A percentile compares a stretch with the other conserved stretches of the same genome.
These are phyloP conservation scores for Typha latifolia DNA, from an alignment of 176 grass and related monocot genomes.

Conservation along the genomic window DNA sequence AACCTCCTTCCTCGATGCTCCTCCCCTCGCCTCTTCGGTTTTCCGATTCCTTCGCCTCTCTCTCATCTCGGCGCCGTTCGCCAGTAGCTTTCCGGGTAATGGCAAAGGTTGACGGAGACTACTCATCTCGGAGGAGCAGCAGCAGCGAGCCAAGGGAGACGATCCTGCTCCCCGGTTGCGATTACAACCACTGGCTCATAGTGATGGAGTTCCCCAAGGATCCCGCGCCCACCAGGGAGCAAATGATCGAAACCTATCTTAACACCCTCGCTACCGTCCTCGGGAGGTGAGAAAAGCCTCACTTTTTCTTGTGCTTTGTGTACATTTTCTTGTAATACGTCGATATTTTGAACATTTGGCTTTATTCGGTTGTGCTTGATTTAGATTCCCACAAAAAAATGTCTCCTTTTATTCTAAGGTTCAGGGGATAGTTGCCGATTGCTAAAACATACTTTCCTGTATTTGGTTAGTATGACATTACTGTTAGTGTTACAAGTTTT, in stretches of 20 bases:
- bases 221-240: conserved; percentile 84
- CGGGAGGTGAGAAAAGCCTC: conserved; percentile 43
- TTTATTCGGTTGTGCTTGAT: neutral
- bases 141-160: conserved; percentile 59
- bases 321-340: neutral
- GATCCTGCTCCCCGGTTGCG: conserved; percentile 87
- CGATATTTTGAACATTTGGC: neutral
- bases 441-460: no score
- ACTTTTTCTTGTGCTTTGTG: neutral
- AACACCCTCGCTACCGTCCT: conserved; percentile 85
- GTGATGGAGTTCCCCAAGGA: conserved; percentile 99
- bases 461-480: no score
- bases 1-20: conserved; percentile 1
- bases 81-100: conserved; percentile 1
- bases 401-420: no score
- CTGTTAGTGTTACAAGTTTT: no score
- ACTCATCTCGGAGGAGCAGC: neutral
- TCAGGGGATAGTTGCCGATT: no score
- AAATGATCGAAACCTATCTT: conserved; percentile 99
- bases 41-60: conserved; percentile 2
- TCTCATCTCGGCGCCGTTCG: neutral
- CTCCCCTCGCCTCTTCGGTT: neutral
- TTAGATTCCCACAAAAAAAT: no score
- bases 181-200: conserved; percentile 98
- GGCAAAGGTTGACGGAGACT: neutral